Evolutionary conservation across 441 rosid species (phyloP).

Genomic region (Metrosideros polymorpha): DNA sequence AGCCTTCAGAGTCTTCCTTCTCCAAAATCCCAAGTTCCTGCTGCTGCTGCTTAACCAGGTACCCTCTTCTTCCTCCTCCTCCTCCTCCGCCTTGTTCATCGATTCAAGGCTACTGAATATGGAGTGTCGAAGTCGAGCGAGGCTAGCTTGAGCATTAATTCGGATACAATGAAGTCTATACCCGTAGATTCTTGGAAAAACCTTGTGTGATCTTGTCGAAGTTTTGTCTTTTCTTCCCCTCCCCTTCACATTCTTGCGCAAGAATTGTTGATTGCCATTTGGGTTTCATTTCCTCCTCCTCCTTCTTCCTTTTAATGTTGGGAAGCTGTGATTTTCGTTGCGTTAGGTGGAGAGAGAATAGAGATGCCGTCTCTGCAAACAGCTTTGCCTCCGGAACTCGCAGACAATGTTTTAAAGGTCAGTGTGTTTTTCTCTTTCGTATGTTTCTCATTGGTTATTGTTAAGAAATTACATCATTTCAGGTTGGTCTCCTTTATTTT

Average conservation of each 20-base stretch:
- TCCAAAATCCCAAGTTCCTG: neutral
- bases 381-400: slow-evolving; percentile 91
- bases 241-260: neutral
- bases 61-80: neutral
- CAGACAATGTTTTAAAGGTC: slow-evolving; percentile 81
- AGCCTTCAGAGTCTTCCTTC: neutral
- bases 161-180: neutral
- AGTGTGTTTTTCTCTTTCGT: slow-evolving; percentile 1
- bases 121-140: neutral
- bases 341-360: neutral
- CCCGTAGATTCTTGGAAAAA: neutral
- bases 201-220: neutral
- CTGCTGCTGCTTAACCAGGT: neutral
- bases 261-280: neutral
- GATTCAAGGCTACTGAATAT: neutral
- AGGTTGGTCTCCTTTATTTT: neutral
- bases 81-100: neutral
- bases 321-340: neutral
- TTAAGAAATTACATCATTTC: neutral
- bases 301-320: neutral
- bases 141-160: neutral
- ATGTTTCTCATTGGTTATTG: neutral
- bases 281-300: neutral
- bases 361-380: slow-evolving; percentile 73
- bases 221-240: neutral